phyloP scores from a whole-genome alignment of 2,329 filamentous ascomycete species.

The Hypomyces perniciosus region DNA sequence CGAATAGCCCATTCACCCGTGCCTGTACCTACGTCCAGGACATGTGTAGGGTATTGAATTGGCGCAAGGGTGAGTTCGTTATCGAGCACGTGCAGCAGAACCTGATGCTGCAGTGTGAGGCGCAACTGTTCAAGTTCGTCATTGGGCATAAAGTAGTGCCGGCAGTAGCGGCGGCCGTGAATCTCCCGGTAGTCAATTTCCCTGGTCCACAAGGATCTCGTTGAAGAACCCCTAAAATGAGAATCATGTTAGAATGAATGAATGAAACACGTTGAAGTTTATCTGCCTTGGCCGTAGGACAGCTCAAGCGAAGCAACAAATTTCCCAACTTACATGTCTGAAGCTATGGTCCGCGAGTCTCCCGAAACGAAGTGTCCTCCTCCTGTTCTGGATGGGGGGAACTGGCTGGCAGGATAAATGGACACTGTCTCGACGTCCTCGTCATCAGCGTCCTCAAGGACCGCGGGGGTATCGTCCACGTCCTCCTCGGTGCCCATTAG shows the following conservation, averaged over 20 bases:
- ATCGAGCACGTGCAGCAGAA: constrained; percentile 49
- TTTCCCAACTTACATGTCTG: constrained; percentile 35
- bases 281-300: no score
- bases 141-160: constrained; percentile 60
- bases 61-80: constrained; percentile 40
- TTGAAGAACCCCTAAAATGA: constrained; percentile 34
- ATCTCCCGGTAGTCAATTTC: constrained; percentile 53
- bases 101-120: constrained; percentile 55
- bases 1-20: constrained; percentile 47
- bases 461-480: constrained; percentile 12
- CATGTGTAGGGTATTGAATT: constrained; percentile 32
- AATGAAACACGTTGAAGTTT: no score
- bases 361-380: constrained; percentile 31
- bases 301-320: not conserved
- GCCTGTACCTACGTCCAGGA: constrained; percentile 55
- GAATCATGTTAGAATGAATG: no score
- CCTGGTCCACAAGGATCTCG: constrained; percentile 42
- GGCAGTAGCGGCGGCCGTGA: constrained; percentile 57
- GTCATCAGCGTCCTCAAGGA: constrained; percentile 24
- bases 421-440: constrained; percentile 32
- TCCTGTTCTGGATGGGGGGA: constrained; percentile 33
- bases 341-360: constrained; percentile 14
- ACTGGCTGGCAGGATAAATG: constrained; percentile 36
- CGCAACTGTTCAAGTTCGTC: constrained; percentile 60
- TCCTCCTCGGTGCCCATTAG: constrained; percentile 30